Evolutionary conservation across 139 green algal species (phyloP), one percentile per base, ranked within the genome.

Genomic region (Auxenochlorella pyrenoidosa): DNA sequence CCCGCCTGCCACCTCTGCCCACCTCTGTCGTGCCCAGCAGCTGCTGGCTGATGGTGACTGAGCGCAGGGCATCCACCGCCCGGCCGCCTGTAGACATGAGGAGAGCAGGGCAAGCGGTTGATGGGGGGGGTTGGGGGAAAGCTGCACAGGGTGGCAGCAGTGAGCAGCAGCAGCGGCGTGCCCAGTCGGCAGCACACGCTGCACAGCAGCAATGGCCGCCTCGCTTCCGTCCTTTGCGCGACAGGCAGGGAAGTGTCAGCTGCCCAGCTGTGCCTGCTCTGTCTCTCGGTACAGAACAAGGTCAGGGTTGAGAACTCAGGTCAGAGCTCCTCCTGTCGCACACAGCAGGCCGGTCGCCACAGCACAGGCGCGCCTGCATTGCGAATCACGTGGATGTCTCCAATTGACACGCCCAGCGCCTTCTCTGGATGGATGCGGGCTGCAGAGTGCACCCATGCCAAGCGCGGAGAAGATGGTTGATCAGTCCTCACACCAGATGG

Each of bases 11-110:
- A 6, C 22, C 13, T 24, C 30, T 30, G 10, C 75, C 78, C 26
- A 96, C 88, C 81, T 95, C 92, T 34, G 92, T 86, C 26, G 94
- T 96, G 47, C 93, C 94, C 86, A 96, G 91, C 44, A 96, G 88
- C 22, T 91, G 91, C 91, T 96, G 94, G 12, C 82, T 91, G 68
- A 96, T 95, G 84, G 88, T 79, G 44, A 96, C 86, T 43, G 88
- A 92, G 44, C 93, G 91, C 34, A 96, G 51, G 0, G 93, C 93
- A 44, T 96, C 94, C 2, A 86, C 89, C 6, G 93, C 88, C 21
- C 92, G 90, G 0, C 94, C 94, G n/a, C 83, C 83, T 85, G 80
- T 40, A 73, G 26, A 24, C 2, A 8, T 22, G 26, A 4, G 24
- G 24, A 16, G 75, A 0, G 12, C n/a, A 43, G 43, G 22, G 15